Base-by-base conservation (phyloP, 83 land plant genomes). In the Larix sibirica region DNA sequence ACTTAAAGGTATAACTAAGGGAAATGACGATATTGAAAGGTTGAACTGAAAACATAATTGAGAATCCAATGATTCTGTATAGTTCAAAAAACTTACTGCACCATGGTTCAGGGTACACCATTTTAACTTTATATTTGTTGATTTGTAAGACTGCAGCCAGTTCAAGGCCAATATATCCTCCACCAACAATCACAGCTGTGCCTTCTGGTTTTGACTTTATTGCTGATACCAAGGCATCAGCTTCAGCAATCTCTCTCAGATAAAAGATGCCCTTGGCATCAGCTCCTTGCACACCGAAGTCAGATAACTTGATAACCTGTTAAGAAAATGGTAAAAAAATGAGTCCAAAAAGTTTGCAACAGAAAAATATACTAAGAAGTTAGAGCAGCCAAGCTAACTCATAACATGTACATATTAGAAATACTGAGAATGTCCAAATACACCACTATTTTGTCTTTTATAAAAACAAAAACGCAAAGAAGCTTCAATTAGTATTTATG, bases 161-260 rank as follows among this genome's bases (percentile, higher is more conserved):
- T 85, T 97, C 99, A 87, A 97, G 91, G 69, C 99, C 99, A 89
- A 97, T 97, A 81, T 97, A 97, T 21, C 99, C 99, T 74, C 99
- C 99, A 65, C 99, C 99, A 87, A 96, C 98, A 81, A 97, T 83
- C 59, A 96, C 94, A 60, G 94, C 96, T 84, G 88, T 88, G n/a
- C 97, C 99, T 69, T 86, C 83, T 84, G 91, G 91, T 85, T 94
- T 92, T 64, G 91, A 79, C 59, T 93, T 84, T 28, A 97, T 89
- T 23, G 91, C 97, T 79, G 91, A 94, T 3, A 91, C 75, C 82
- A 97, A 93, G 44, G 89, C 83, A 87, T 95, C 99, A 78, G 99
- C 99, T 85, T 97, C 99, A 81, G 86, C 91, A 69, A 97, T 92
- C 78, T 97, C 99, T 85, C 99, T 92, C 84, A 97, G 81, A 83